Conservation (phyloP, 2,329 filamentous ascomycete species). For the Parafenestella ontariensis region DNA sequence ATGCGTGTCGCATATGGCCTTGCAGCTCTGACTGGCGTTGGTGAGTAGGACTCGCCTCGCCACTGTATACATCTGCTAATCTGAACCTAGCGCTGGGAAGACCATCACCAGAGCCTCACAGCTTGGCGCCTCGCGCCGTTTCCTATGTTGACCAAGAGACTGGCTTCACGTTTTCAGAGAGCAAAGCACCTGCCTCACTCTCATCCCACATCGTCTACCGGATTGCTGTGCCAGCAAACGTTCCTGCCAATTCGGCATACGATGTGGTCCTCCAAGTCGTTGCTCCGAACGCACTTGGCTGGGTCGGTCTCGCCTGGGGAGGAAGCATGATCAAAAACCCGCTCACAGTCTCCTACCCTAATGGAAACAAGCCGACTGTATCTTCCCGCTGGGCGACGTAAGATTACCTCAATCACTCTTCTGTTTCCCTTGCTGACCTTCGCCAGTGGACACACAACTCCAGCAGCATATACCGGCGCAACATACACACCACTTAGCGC, state of each 20-base stretch:
- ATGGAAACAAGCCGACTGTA: slow-evolving; percentile 31
- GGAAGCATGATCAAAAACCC: slow-evolving; percentile 43
- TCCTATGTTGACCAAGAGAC: slow-evolving; percentile 37
- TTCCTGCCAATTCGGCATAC: slow-evolving; percentile 25
- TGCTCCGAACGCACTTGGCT: slow-evolving; percentile 35
- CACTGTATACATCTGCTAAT: neutral
- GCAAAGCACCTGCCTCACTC: slow-evolving; percentile 37
- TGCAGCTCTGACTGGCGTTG: slow-evolving; percentile 26
- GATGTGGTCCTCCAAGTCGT: slow-evolving; percentile 40
- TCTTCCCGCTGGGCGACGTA: slow-evolving; percentile 43
- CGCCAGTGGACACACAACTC: slow-evolving; percentile 31
- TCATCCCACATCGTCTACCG: slow-evolving; percentile 36
- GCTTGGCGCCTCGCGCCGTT: slow-evolving; percentile 18
- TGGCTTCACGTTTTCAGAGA: slow-evolving; percentile 45
- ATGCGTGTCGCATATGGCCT: slow-evolving; percentile 32
- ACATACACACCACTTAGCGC: slow-evolving; percentile 29
- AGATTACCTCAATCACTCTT: slow-evolving; percentile 1
- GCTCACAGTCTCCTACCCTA: slow-evolving; percentile 39
- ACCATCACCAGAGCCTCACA: slow-evolving; percentile 13
- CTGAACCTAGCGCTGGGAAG: slow-evolving; percentile 17
- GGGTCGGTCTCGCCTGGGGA: slow-evolving; percentile 41
- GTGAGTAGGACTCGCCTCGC: slow-evolving; percentile 12
- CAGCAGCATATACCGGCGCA: slow-evolving; percentile 32
- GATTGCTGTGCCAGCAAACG: slow-evolving; percentile 34
- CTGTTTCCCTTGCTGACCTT: neutral